These are phyloP conservation scores for Agaricus subrufescens DNA, from an alignment of 768 basidiomycete species.

Conservation along the genomic window DNA sequence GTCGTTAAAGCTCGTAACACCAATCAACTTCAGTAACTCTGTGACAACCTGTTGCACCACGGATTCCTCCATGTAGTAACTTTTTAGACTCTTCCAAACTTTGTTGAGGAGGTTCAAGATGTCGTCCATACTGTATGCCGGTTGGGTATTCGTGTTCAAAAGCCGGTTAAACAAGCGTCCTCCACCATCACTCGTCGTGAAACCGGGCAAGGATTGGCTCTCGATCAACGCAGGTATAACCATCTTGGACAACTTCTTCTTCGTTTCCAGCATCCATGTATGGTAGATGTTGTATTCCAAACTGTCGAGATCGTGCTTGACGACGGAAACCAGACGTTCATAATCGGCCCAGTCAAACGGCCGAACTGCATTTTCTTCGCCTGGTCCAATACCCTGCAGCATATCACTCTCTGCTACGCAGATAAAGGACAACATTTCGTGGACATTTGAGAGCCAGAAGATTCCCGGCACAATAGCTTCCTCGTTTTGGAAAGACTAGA, in stretches of 20 bases:
- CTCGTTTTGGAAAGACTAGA: slow-evolving; percentile 84
- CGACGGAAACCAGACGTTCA: slow-evolving; percentile 93
- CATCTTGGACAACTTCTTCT: slow-evolving; percentile 95
- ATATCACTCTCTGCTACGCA: slow-evolving; percentile 99
- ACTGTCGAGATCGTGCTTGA: slow-evolving; percentile 97
- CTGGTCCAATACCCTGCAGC: slow-evolving; percentile 95
- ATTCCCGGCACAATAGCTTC: slow-evolving; percentile 95
- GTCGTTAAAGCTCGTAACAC: slow-evolving; percentile 97
- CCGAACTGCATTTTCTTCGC: slow-evolving; percentile 87
- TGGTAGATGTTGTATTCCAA: slow-evolving; percentile 99
- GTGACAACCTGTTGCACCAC: slow-evolving; percentile 95
- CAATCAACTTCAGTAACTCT: slow-evolving; percentile 92
- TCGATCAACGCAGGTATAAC: slow-evolving; percentile 98
- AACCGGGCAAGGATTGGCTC: slow-evolving; percentile 95
- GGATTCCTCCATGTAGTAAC: slow-evolving; percentile 96
- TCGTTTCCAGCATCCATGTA: slow-evolving; percentile 98
- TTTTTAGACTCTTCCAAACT: slow-evolving; percentile 97
- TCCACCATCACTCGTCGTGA: slow-evolving; percentile 92
- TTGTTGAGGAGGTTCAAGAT: slow-evolving; percentile 95
- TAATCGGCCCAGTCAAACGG: slow-evolving; percentile 97
- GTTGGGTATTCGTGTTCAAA: slow-evolving; percentile 77
- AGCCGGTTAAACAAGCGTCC: slow-evolving; percentile 93
- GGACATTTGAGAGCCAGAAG: slow-evolving; percentile 99
- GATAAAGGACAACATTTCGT: slow-evolving; percentile 98
- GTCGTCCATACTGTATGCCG: slow-evolving; percentile 98